A percentile compares a stretch with the other conserved stretches of the same genome.
phyloP scores from a whole-genome alignment of 1,139 yeast genomes.

The Tardiomyces depauwii region DNA sequence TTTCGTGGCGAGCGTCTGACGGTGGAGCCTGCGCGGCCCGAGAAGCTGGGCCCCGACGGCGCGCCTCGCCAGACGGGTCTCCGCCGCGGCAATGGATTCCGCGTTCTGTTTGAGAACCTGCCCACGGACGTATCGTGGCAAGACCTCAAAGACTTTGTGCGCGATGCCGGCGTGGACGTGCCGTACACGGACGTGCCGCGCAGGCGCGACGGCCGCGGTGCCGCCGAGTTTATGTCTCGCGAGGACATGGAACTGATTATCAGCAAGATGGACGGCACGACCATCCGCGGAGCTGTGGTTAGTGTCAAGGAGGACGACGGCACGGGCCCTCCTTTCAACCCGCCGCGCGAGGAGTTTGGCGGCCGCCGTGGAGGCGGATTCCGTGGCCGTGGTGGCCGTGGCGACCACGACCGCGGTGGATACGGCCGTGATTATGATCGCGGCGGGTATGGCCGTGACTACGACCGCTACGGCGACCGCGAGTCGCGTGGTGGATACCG shows the following conservation, averaged over 20 bases:
- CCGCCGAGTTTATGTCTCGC: constrained; percentile 64
- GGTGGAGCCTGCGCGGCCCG: constrained; percentile 26
- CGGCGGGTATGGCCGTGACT: constrained; percentile 3
- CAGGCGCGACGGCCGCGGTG: constrained; percentile 31
- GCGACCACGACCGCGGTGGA: constrained; percentile 3
- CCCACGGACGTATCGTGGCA: constrained; percentile 23
- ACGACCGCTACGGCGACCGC: constrained; percentile 4
- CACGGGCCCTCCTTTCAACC: constrained; percentile 19
- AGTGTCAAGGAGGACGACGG: constrained; percentile 68
- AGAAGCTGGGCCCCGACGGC: constrained; percentile 9
- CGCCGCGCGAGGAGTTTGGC: constrained; percentile 8
- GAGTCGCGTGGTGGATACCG: neutral
- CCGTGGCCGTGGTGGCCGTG: constrained; percentile 3
- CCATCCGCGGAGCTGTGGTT: constrained; percentile 52
- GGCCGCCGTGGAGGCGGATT: constrained; percentile 9
- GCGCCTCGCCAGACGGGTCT: constrained; percentile 14
- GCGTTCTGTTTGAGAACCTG: constrained; percentile 16
- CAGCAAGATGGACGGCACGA: constrained; percentile 57
- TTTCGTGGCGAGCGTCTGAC: constrained; percentile 24
- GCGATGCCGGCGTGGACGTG: constrained; percentile 24
- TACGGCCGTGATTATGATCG: constrained; percentile 4
- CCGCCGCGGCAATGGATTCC: constrained; percentile 8
- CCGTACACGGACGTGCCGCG: constrained; percentile 25
- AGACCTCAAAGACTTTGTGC: constrained; percentile 27
- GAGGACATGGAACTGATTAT: constrained; percentile 66